A percentile compares a stretch with the other conserved stretches of the same genome.
phyloP scores from a whole-genome alignment of 139 green algal genomes.

The Tetradesmus lagerheimii region DNA sequence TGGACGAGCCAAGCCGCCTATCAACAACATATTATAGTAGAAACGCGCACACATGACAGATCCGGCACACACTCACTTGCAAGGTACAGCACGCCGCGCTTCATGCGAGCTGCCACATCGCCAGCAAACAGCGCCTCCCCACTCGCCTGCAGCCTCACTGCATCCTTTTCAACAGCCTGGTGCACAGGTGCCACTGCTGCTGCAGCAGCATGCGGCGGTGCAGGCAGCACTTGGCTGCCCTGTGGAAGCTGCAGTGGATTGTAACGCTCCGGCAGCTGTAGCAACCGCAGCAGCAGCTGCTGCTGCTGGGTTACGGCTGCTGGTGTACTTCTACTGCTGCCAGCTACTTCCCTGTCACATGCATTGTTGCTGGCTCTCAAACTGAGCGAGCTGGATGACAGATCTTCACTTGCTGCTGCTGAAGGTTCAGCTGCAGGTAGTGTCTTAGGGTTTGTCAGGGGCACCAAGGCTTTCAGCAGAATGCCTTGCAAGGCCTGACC shows the following conservation, averaged over 20 bases:
- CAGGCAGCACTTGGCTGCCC: conserved; percentile 24
- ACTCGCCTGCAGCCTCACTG: conserved; percentile 29
- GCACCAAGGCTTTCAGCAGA: conserved; percentile 32
- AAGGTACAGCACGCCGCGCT: not conserved
- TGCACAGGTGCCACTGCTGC: conserved; percentile 30
- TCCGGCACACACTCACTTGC: conserved; percentile 12
- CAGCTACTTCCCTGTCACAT: not conserved
- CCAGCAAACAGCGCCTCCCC: conserved; percentile 20
- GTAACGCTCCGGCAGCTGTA: conserved; percentile 9
- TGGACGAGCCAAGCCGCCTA: too few relatives aligned
- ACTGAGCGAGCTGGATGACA: too few relatives aligned
- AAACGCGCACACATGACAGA: too few relatives aligned
- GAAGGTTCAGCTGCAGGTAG: not conserved
- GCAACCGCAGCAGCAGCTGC: conserved; percentile 22
- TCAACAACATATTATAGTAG: too few relatives aligned
- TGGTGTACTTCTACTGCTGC: not conserved
- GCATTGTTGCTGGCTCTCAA: too few relatives aligned
- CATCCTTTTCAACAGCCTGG: conserved; percentile 34
- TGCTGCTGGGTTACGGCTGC: not conserved
- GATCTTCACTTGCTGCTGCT: too few relatives aligned
- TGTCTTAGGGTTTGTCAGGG: not conserved
- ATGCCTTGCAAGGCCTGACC: conserved; percentile 10
- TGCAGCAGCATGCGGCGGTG: not conserved
- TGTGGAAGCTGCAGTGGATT: not conserved
- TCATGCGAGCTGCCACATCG: conserved; percentile 4